Evolutionary conservation across 228 moss, liverwort and hornwort species (phyloP), one percentile per base, ranked within the genome.

Genomic region (Sphagnum fallax): DNA sequence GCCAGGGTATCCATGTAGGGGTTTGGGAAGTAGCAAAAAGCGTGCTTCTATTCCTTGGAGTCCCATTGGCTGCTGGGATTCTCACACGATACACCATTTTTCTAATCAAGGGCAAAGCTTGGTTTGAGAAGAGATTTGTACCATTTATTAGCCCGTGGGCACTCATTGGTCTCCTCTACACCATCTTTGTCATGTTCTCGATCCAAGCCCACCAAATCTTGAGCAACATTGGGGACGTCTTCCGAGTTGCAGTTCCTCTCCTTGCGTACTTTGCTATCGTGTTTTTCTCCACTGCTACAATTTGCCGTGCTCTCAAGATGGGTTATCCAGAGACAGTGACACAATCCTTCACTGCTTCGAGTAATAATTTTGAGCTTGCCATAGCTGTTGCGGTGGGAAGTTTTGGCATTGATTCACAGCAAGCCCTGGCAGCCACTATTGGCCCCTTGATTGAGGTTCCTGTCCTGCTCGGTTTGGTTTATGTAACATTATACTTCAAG

Each of bases 341-440:
- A 4, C 92, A 95, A 58, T 86, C 90, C 0, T 92, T 95, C 70
- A 95, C 92, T 0, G 95, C 95, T 2, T 78, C 90, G 3, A 90
- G 92, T 66, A 95, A 95, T 61, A 95, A 92, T 68, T 95, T 95
- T n/a, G 95, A 95, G 70, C 85, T 95, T 5, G 95, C 95, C 58
- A 95, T 95, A 4, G 95, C 95, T 6, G 95, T 95, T 0, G 95
- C 92, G 0, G 95, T 95, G n/a, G 95, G 95, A 18, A 88, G 88
- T 75, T 95, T 95, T 59, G 92, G 95, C 16, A 92, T 95, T 11
- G 72, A 92, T 53, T 90, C 90, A 0, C 69, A 88, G 13, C 90
- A 95, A 62, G 90, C 92, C 14, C 68, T 92, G 51, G 90, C 95
- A 5, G 92, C 95, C 16, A 95, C 95, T 6, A 85, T 95, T 4